Conservation (phyloP, 331 rosid species). For the Phaseolus coccineus region DNA sequence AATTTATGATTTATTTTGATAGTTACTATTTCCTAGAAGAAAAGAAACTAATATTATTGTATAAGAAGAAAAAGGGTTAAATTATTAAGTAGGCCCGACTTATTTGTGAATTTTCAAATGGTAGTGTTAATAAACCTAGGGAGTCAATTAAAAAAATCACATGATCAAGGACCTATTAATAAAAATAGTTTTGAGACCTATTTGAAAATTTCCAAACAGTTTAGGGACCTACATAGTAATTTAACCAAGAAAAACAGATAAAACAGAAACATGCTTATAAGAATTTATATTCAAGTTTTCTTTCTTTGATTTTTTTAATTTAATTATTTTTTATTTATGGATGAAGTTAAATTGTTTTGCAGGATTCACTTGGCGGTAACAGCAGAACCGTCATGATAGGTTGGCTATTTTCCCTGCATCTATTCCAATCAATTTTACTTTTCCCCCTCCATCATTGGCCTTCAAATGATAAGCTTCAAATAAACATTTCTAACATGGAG, state of each 20-base stretch:
- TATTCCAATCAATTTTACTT: neutral
- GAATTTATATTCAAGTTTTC: constrained; percentile 11
- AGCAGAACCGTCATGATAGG: constrained; percentile 99
- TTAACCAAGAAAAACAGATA: constrained; percentile 1
- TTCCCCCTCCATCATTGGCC: neutral
- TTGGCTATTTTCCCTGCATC: constrained; percentile 44
- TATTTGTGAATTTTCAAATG: neutral
- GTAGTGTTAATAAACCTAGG: neutral
- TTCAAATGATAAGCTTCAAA: constrained; percentile 30
- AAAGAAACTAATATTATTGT: constrained; percentile 5
- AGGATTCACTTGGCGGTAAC: constrained; percentile 99
- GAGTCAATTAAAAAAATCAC: too few species aligned
- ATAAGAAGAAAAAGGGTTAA: neutral
- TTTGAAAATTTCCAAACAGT: too few species aligned
- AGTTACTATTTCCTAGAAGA: neutral
- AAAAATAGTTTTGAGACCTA: neutral
- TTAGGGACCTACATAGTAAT: neutral
- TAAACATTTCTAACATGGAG: constrained; percentile 25
- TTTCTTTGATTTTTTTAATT: constrained; percentile 30
- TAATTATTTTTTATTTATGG: constrained; percentile 12
- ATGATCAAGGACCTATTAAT: too few species aligned
- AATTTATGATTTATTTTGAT: neutral
- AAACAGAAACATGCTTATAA: constrained; percentile 20
- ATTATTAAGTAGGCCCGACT: neutral
- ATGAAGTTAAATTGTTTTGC: constrained; percentile 53